These are phyloP conservation scores for Diaporthe vexans DNA, from an alignment of 2,329 filamentous ascomycete species.

Conservation along the genomic window DNA sequence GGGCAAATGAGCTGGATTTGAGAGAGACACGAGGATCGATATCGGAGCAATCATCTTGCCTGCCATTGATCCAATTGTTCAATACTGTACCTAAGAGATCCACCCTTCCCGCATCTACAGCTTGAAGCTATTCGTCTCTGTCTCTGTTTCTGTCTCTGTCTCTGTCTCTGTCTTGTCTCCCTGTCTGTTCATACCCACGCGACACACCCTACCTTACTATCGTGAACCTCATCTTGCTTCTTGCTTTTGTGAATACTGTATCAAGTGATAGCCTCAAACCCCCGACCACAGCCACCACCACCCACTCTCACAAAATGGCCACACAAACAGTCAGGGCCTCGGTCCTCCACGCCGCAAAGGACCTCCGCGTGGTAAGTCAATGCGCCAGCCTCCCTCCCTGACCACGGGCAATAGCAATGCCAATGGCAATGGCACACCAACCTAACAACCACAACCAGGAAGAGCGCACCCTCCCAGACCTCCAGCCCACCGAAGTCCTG, in stretches of 20 bases:
- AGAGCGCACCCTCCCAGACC: conserved; percentile 67
- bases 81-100: conserved; percentile 11
- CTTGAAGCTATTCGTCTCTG: conserved; percentile 27
- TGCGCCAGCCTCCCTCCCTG: neutral
- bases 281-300: neutral
- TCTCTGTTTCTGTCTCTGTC: neutral
- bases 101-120: neutral
- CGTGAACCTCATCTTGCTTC: conserved; percentile 23
- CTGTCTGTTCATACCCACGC: neutral
- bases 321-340: conserved; percentile 60
- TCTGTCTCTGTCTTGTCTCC: neutral
- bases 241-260: neutral
- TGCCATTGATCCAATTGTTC: conserved; percentile 21
- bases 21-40: conserved; percentile 29
- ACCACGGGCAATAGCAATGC: neutral
- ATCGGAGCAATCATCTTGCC: conserved; percentile 38
- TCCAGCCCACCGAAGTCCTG: conserved; percentile 70
- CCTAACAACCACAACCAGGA: conserved; percentile 57
- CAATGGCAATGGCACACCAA: neutral
- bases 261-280: neutral
- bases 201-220: neutral
- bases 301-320: conserved; percentile 44
- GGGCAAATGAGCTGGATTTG: conserved; percentile 25
- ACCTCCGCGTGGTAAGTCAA: conserved; percentile 62
- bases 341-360: conserved; percentile 66